phyloP scores from a whole-genome alignment of 805 yeast genomes.

The Debaryomyces maramus region DNA sequence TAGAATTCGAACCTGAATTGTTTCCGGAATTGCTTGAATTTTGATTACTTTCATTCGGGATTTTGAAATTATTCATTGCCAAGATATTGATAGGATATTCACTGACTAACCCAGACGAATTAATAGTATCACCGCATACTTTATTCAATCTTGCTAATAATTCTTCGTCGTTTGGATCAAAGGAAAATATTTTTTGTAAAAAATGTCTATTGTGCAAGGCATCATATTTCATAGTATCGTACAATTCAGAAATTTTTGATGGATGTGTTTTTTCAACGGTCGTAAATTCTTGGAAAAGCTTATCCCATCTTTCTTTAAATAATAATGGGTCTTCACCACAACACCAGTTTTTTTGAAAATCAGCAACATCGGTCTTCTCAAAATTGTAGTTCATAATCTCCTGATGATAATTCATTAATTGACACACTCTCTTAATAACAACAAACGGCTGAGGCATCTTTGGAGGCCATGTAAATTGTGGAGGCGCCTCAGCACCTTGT shows the following conservation, averaged over 20 bases:
- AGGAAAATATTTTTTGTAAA: slow-evolving; percentile 77
- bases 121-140: slow-evolving; percentile 42
- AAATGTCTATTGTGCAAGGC: slow-evolving; percentile 94
- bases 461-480: slow-evolving; percentile 98
- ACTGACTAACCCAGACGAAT: slow-evolving; percentile 58
- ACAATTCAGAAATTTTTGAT: slow-evolving; percentile 90
- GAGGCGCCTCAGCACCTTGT: slow-evolving; percentile 95
- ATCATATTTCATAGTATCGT: slow-evolving; percentile 98
- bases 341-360: slow-evolving; percentile 86
- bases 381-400: slow-evolving; percentile 81
- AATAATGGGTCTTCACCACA: slow-evolving; percentile 91
- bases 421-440: slow-evolving; percentile 92
- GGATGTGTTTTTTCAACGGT: slow-evolving; percentile 97
- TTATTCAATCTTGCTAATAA: slow-evolving; percentile 37
- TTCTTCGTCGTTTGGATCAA: slow-evolving; percentile 45
- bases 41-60: slow-evolving; percentile 40
- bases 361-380: slow-evolving; percentile 59
- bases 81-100: slow-evolving; percentile 72
- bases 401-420: slow-evolving; percentile 89
- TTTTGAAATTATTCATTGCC: slow-evolving; percentile 74
- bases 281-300: slow-evolving; percentile 86
- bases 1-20: slow-evolving; percentile 22
- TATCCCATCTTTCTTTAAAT: slow-evolving; percentile 96
- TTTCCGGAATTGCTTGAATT: slow-evolving; percentile 22
- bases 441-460: slow-evolving; percentile 96